phyloP scores from a whole-genome alignment of 1,284 basidiomycete species.

The Sanguinoderma infundibulare region DNA sequence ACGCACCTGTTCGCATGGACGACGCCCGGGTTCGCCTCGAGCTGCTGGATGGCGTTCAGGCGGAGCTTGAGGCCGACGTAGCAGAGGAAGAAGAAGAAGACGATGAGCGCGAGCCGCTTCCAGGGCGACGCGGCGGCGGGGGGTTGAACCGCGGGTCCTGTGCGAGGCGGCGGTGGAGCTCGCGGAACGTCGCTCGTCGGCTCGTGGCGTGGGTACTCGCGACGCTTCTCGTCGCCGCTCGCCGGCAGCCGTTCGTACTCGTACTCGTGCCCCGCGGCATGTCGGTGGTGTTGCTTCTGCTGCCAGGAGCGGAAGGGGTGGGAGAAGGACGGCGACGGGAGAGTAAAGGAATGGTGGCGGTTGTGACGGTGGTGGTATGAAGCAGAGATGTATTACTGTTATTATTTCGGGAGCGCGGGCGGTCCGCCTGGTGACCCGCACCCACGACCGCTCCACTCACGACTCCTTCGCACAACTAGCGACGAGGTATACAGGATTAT shows the following conservation, averaged over 20 bases:
- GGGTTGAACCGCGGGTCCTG: slow-evolving; percentile 49
- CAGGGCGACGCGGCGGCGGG: slow-evolving; percentile 48
- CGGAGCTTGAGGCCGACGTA: slow-evolving; percentile 47
- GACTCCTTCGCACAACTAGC: not conserved
- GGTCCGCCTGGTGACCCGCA: not conserved
- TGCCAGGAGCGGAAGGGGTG: not conserved
- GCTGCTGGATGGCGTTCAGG: slow-evolving; percentile 19
- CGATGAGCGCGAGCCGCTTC: slow-evolving; percentile 51
- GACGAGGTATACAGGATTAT: too few species aligned
- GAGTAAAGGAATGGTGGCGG: not conserved
- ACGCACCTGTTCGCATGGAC: slow-evolving; percentile 55
- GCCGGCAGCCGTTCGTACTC: slow-evolving; percentile 21
- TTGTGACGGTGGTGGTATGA: slow-evolving; percentile 1
- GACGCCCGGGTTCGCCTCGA: slow-evolving; percentile 39
- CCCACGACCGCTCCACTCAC: not conserved
- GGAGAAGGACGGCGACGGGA: not conserved
- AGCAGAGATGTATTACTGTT: not conserved
- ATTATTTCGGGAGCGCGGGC: not conserved
- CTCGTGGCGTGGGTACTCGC: slow-evolving; percentile 19
- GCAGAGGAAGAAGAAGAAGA: slow-evolving; percentile 46
- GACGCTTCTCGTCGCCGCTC: slow-evolving; percentile 14
- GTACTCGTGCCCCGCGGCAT: slow-evolving; percentile 20
- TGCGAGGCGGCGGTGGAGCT: slow-evolving; percentile 29
- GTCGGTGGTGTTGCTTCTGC: too few species aligned
- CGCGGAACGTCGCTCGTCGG: slow-evolving; percentile 33